Percentiles rank a stretch among this genome's conserved stretches.
Evolutionary conservation across 2,329 filamentous ascomycete genomes (phyloP).

Genomic region (Paecilomyces variotii): DNA sequence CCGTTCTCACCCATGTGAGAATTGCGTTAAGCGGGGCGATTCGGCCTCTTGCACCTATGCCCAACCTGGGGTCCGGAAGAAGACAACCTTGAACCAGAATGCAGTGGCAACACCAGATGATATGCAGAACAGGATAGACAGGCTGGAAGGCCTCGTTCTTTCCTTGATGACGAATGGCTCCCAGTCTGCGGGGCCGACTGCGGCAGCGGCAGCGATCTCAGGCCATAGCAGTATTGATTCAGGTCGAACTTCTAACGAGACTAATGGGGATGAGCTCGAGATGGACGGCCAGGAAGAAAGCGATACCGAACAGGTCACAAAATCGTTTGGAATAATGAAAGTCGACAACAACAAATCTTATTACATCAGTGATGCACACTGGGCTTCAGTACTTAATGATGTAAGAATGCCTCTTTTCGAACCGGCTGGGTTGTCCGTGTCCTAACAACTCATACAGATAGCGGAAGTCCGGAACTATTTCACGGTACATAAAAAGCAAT

Average conservation of each 20-base stretch:
- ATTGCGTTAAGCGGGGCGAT: conserved; percentile 83
- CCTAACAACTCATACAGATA: conserved; percentile 46
- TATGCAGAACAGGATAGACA: conserved; percentile 97
- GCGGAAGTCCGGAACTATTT: conserved; percentile 93
- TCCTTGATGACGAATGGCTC: conserved; percentile 87
- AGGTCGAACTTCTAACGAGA: conserved; percentile 25
- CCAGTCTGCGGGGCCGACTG: conserved; percentile 50
- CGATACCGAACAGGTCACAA: conserved; percentile 62
- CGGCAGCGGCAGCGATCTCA: conserved; percentile 52
- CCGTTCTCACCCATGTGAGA: conserved; percentile 81
- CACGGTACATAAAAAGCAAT: conserved; percentile 73
- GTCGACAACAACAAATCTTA: conserved; percentile 71
- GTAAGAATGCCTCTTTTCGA: conserved; percentile 27
- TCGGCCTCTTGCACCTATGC: conserved; percentile 79
- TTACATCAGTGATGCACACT: conserved; percentile 77
- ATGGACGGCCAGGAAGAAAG: conserved; percentile 55
- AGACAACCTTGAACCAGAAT: conserved; percentile 50
- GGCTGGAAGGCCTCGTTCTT: conserved; percentile 82
- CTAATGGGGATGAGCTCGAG: conserved; percentile 46
- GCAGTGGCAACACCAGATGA: conserved; percentile 67
- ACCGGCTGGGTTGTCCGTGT: not conserved
- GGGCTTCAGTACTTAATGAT: conserved; percentile 70
- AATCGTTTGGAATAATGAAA: conserved; percentile 73
- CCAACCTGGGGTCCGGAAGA: conserved; percentile 59
- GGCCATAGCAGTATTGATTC: conserved; percentile 33